A percentile compares a stretch with the other conserved stretches of the same genome.
Evolutionary conservation across 352 stramenopile species (phyloP).

Genomic region (Phytophthora syringae): DNA sequence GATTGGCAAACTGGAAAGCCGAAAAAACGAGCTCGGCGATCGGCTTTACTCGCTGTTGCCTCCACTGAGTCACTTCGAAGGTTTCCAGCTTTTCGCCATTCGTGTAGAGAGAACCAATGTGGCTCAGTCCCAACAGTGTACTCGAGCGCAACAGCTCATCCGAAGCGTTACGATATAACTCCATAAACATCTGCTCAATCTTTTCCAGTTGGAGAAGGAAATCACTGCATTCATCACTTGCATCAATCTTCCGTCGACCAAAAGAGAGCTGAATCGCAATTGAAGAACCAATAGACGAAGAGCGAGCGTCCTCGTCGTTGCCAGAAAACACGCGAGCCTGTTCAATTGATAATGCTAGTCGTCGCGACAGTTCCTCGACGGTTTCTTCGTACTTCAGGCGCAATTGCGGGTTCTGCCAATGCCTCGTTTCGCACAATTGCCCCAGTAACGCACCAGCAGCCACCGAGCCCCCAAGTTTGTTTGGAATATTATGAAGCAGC

Average conservation of each 20-base stretch:
- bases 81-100: slow-evolving; percentile 28
- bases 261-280: slow-evolving; percentile 48
- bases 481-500: slow-evolving; percentile 20
- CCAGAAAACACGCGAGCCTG: slow-evolving; percentile 45
- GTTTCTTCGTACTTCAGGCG: slow-evolving; percentile 28
- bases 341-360: slow-evolving; percentile 42
- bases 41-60: slow-evolving; percentile 35
- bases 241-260: slow-evolving; percentile 30
- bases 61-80: slow-evolving; percentile 25
- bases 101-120: slow-evolving; percentile 36
- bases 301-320: slow-evolving; percentile 18
- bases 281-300: slow-evolving; percentile 28
- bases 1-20: slow-evolving; percentile 15
- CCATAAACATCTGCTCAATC: slow-evolving; percentile 32
- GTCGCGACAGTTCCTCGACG: slow-evolving; percentile 28
- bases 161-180: slow-evolving; percentile 14
- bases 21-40: slow-evolving; percentile 29
- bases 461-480: slow-evolving; percentile 29
- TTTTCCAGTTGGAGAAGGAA: slow-evolving; percentile 30
- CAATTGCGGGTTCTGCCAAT: slow-evolving; percentile 43
- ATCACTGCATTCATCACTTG: slow-evolving; percentile 22
- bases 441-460: slow-evolving; percentile 46
- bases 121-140: slow-evolving; percentile 34
- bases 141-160: slow-evolving; percentile 28
- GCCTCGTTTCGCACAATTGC: slow-evolving; percentile 43